Evolutionary conservation across 495 filamentous ascomycete species (phyloP).

Genomic region (Cercophora newfieldiana): DNA sequence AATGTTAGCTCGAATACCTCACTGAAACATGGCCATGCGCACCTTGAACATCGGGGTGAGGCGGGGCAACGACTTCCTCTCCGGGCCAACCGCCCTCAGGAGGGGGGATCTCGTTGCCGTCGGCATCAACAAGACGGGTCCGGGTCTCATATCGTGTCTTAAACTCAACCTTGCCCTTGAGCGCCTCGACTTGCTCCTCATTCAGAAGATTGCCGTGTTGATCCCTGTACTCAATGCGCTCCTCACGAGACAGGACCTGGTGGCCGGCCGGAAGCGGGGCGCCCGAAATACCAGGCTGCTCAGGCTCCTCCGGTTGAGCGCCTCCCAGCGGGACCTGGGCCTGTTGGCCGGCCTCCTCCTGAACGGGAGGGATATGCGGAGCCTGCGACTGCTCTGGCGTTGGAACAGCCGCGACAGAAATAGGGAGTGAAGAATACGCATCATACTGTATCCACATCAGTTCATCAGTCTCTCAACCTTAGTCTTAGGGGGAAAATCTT

Average conservation of each 20-base stretch:
- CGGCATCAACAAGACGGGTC: slow-evolving; percentile 75
- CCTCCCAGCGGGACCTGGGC: slow-evolving; percentile 23
- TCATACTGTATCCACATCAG: slow-evolving; percentile 39
- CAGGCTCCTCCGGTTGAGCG: slow-evolving; percentile 22
- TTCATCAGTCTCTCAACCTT: background rate
- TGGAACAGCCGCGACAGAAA: slow-evolving; percentile 33
- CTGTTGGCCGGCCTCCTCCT: slow-evolving; percentile 23
- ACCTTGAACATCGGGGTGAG: slow-evolving; percentile 82
- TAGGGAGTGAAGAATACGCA: slow-evolving; percentile 37
- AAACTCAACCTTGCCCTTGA: slow-evolving; percentile 91
- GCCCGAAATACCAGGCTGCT: slow-evolving; percentile 40
- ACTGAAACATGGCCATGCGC: background rate
- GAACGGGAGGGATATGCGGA: slow-evolving; percentile 9
- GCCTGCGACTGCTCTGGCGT: slow-evolving; percentile 31
- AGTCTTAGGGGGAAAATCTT: slow-evolving; percentile 43
- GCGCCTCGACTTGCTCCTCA: slow-evolving; percentile 75
- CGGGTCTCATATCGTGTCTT: slow-evolving; percentile 91
- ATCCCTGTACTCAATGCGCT: slow-evolving; percentile 91
- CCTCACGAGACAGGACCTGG: slow-evolving; percentile 65
- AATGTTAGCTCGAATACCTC: background rate
- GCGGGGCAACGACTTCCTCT: slow-evolving; percentile 59
- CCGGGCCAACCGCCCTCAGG: slow-evolving; percentile 37
- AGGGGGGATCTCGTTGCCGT: slow-evolving; percentile 65
- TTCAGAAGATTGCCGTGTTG: slow-evolving; percentile 88
- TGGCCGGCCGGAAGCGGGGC: slow-evolving; percentile 48